A percentile compares a stretch with the other conserved stretches of the same genome.
Evolutionary conservation across 306 rosid genomes (phyloP).

Genomic region (Potentilla sterilis): DNA sequence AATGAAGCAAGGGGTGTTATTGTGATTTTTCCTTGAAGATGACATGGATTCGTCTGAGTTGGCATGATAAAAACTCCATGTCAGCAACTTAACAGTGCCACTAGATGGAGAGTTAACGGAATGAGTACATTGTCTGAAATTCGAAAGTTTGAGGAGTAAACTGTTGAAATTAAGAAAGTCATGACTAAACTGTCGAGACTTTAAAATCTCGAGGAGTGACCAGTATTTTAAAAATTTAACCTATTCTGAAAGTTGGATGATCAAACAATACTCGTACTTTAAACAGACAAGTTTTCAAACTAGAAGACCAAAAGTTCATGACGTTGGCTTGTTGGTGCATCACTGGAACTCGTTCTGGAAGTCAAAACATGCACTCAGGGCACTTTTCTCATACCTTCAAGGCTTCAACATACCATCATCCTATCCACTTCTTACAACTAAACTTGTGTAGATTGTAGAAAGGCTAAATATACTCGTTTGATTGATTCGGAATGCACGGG

Average conservation of each 20-base stretch:
- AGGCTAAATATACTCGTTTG: neutral
- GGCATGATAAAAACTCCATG: no score
- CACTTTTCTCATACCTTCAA: neutral
- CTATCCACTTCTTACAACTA: neutral
- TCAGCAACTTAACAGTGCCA: no score
- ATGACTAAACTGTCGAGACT: no score
- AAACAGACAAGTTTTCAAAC: neutral
- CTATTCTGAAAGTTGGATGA: neutral
- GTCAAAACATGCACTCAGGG: neutral
- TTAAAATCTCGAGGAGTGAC: no score
- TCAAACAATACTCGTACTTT: neutral
- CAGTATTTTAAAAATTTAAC: no score
- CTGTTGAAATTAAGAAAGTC: no score
- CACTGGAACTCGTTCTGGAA: neutral
- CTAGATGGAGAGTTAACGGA: no score
- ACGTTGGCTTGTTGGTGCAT: slow-evolving; percentile 33
- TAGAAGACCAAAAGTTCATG: neutral
- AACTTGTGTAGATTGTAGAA: neutral
- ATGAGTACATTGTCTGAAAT: no score
- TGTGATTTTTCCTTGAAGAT: no score
- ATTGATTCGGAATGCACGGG: neutral
- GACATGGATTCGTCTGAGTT: no score
- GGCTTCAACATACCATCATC: neutral
- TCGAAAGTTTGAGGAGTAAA: no score
- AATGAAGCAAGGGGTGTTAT: no score